Evolutionary conservation across 192 early-diverging fungal genomes (phyloP), one percentile per base, ranked within the genome.

Genomic region (Rhizophagus clarus): DNA sequence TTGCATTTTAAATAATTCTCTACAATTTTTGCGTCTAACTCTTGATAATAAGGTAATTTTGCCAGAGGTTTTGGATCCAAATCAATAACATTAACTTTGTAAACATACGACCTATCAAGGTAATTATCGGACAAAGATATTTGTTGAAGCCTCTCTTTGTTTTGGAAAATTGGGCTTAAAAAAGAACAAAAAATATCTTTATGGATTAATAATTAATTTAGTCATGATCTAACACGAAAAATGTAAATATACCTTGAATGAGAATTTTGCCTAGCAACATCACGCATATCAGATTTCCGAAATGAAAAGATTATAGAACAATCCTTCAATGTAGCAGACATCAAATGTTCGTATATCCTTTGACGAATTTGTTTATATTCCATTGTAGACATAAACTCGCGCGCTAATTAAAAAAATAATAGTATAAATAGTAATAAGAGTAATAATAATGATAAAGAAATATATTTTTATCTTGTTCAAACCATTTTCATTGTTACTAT

Each of bases 251-350:
- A 68, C 26, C 29, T 34, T 1, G 15, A 20, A 29, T 32, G 17
- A 31, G n/a, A 10, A 11, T 64, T 24, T 68, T 12, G 26, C 11
- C 15, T 5, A 37, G 26, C 3, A 68, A 20, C 17, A 37, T 37
- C 34, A 1, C 11, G 28, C 14, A 8, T 8, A 32, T 68, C 14
- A 8, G 56, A 67, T 75, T 45, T 74, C n/a, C 80, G 74, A 26
- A 92, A 64, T 2, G 90, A 81, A 64, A 94, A 85, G 49, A 96
- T 81, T 26, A 93, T 85, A 20, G 94, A 96, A 32, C 92, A 89
- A 81, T 95, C 94, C 80, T 96, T 96, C 40, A 96, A 84, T 17
- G 94, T 94, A 14, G 86, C 86, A 0, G 94, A 90, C 5, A 96
- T 37, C 60, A 95, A 79, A 80, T 90, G 94, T 81, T 94, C 91